A percentile compares a stretch with the other conserved stretches of the same genome.
Evolutionary conservation across 1,139 yeast genomes (phyloP).

Genomic region (Candida glucosophila): DNA sequence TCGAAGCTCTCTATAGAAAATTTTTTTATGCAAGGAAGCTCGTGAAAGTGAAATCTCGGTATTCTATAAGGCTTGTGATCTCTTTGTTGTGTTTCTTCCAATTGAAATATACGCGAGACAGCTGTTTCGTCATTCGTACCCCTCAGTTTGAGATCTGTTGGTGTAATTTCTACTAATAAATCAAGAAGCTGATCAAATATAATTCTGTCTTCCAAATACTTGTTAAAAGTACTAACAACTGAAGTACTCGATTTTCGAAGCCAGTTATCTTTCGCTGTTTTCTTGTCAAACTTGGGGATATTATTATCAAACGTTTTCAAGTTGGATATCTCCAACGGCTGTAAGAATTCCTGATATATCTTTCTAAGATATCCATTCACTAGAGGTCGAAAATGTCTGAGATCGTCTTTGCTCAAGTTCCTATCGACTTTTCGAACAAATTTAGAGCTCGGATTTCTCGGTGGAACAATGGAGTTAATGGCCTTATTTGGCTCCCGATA

Average conservation of each 20-base stretch:
- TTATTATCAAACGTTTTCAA: conserved; percentile 23
- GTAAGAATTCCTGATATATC: conserved; percentile 25
- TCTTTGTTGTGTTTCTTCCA: conserved; percentile 7
- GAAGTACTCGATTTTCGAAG: conserved; percentile 10
- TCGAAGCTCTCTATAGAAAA: conserved; percentile 23
- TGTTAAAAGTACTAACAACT: conserved; percentile 13
- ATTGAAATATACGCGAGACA: conserved; percentile 7
- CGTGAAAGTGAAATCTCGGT: conserved; percentile 20
- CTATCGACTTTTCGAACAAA: too few species aligned
- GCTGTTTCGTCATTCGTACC: conserved; percentile 5
- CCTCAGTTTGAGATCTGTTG: conserved; percentile 14
- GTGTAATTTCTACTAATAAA: conserved; percentile 24
- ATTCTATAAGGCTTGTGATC: conserved; percentile 6
- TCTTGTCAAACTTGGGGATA: conserved; percentile 14
- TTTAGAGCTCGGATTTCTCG: too few species aligned
- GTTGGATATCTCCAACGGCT: conserved; percentile 27
- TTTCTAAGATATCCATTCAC: conserved; percentile 14
- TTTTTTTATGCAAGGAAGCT: conserved; percentile 29
- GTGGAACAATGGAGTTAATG: too few species aligned
- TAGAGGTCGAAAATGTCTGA: too few species aligned
- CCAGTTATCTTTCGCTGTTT: conserved; percentile 21
- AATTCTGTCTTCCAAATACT: conserved; percentile 20
- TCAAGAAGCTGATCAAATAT: conserved; percentile 25
- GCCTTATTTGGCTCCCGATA: conserved; percentile 3
- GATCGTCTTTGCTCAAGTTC: too few species aligned